Conservation (phyloP, 495 filamentous ascomycete genomes). For the Hyaloscypha variabilis region DNA sequence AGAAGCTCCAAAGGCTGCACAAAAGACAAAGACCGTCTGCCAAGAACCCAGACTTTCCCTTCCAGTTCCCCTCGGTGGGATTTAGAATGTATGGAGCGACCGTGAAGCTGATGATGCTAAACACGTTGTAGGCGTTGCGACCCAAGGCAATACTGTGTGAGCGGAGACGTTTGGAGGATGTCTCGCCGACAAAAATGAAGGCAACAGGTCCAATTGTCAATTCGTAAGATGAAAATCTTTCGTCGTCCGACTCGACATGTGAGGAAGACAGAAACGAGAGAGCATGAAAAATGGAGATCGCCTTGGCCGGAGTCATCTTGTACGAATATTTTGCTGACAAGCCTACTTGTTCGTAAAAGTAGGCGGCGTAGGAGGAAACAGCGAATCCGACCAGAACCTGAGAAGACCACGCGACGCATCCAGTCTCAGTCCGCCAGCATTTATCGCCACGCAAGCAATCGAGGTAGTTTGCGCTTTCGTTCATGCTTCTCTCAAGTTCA, state of each 20-base stretch:
- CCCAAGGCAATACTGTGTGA: slow-evolving; percentile 19
- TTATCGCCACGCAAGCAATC: slow-evolving; percentile 58
- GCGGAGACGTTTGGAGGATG: slow-evolving; percentile 10
- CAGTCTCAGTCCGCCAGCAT: slow-evolving; percentile 55
- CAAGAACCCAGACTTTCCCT: slow-evolving; percentile 53
- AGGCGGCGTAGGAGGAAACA: slow-evolving; percentile 58
- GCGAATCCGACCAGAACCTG: slow-evolving; percentile 53
- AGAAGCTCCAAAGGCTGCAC: slow-evolving; percentile 31
- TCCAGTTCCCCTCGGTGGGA: slow-evolving; percentile 52
- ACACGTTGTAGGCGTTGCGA: slow-evolving; percentile 9
- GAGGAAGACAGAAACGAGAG: slow-evolving; percentile 39
- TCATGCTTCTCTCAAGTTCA: slow-evolving; percentile 59
- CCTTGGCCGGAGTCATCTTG: slow-evolving; percentile 37
- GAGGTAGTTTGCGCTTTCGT: slow-evolving; percentile 55
- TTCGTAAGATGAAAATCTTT: slow-evolving; percentile 14
- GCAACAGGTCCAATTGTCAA: slow-evolving; percentile 16
- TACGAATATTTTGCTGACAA: slow-evolving; percentile 48
- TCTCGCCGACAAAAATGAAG: slow-evolving; percentile 18
- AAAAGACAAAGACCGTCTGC: slow-evolving; percentile 54
- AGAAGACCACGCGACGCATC: slow-evolving; percentile 46
- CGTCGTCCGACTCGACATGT: slow-evolving; percentile 13
- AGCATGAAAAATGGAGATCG: slow-evolving; percentile 30
- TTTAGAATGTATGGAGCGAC: neutral
- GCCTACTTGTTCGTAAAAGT: slow-evolving; percentile 64
- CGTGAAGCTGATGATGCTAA: slow-evolving; percentile 2